Conservation (phyloP, 345 rosid genomes). For the Sonneratia caseolaris region DNA sequence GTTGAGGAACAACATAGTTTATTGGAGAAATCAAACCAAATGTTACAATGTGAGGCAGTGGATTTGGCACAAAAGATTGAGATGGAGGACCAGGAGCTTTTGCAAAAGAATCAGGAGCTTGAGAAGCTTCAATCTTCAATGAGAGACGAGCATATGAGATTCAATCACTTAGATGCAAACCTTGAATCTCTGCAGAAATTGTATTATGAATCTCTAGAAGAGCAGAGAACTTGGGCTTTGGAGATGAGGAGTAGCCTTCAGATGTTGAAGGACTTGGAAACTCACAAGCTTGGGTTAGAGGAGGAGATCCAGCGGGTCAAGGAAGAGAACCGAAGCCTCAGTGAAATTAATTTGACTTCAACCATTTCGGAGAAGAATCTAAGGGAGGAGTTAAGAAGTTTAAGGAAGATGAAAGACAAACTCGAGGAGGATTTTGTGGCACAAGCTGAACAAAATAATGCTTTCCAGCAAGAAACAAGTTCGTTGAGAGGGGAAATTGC, state of each 20-base stretch:
- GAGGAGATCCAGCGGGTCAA: conserved; percentile 37
- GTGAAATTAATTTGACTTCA: conserved; percentile 39
- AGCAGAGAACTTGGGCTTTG: conserved; percentile 51
- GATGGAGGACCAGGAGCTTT: conserved; percentile 58
- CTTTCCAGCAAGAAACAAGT: conserved; percentile 61
- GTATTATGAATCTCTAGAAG: conserved; percentile 47
- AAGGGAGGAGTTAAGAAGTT: conserved; percentile 38
- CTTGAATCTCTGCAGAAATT: conserved; percentile 39
- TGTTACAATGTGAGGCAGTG: conserved; percentile 61
- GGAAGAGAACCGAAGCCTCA: conserved; percentile 28
- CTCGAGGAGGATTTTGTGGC: conserved; percentile 60
- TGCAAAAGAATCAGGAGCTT: conserved; percentile 50
- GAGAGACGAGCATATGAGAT: conserved; percentile 55
- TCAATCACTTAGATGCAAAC: conserved; percentile 47
- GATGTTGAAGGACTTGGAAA: conserved; percentile 43
- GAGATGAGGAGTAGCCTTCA: conserved; percentile 55
- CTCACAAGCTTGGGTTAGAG: conserved; percentile 41
- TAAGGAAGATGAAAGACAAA: conserved; percentile 55
- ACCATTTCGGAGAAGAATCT: conserved; percentile 30
- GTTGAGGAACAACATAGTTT: conserved; percentile 42
- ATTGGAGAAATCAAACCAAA: conserved; percentile 54
- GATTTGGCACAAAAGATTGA: conserved; percentile 44
- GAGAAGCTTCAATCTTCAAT: conserved; percentile 41
- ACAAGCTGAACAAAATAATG: conserved; percentile 43
- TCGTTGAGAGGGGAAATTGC: conserved; percentile 61